Base-by-base conservation (phyloP, 1,284 basidiomycete species). In the Puccinia novopanici region DNA sequence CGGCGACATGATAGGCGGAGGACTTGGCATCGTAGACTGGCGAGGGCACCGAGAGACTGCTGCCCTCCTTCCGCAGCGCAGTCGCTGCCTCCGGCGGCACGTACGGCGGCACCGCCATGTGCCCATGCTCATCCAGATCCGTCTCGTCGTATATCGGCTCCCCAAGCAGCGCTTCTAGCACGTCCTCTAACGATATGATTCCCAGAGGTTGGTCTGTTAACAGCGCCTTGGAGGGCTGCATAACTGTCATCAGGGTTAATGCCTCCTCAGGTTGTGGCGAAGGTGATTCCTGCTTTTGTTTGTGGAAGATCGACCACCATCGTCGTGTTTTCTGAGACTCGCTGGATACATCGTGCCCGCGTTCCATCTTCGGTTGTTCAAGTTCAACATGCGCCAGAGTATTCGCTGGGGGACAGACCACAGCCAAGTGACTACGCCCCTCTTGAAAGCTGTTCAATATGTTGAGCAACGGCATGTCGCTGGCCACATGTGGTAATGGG, bases 131-230 rank as follows among this genome's bases (percentile, higher is more conserved):
- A 24, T 76, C 75, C 13, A 48, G 59, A 37, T 76, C 75, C 0
- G 75, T 76, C 40, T 94, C 93, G 84, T 94, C 93, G 82, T 92
- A 93, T 72, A 94, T 94, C 84, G 94, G 93, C 87, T 94, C 92
- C 27, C 93, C 93, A 75, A 94, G 93, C 10, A 94, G 88, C 84
- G 94, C 93, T 92, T 96, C 94, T 12, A 96, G 88, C 22, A 96
- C 93, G 83, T 96, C 94, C 86, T 96, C 94, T 2, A 96, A 88
- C 0, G 94, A 96, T 83, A 96, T 95, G 85, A 96, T 94, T 81
- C 94, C 94, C 34, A 96, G 87, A 0, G 93, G 93, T 27, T 72
- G 48, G 34, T 70, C 50, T 4, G 57, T 48, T 52, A 57, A 27
- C 17, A 76, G 24, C 19, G 24, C 22, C 61, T 17, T 6, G 42